Evolutionary conservation across 768 basidiomycete genomes (phyloP).

Genomic region (Serendipita vermifera): DNA sequence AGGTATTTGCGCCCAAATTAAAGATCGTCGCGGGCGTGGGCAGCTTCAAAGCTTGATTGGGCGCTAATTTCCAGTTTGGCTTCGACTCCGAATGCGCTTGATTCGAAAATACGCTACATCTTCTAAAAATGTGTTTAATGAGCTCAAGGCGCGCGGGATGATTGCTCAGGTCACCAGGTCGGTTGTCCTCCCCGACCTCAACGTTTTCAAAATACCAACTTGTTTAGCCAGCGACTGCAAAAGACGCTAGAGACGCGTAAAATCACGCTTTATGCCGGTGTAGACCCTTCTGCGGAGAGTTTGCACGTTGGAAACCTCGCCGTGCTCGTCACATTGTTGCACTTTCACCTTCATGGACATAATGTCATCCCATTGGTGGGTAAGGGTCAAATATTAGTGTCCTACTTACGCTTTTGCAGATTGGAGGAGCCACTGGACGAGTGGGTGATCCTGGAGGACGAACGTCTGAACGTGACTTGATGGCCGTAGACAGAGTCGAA

Average conservation of each 20-base stretch:
- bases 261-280: slow-evolving; percentile 61
- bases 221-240: background rate
- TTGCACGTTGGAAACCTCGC: slow-evolving; percentile 91
- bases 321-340: slow-evolving; percentile 73
- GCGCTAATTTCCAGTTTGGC: background rate
- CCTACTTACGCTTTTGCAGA: slow-evolving; percentile 34
- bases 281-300: slow-evolving; percentile 84
- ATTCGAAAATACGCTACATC: background rate
- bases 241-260: background rate
- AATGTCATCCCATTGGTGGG: slow-evolving; percentile 70
- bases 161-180: background rate
- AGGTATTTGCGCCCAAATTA: too few species aligned
- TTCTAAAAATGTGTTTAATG: background rate
- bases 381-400: slow-evolving; percentile 4
- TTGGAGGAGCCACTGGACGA: slow-evolving; percentile 92
- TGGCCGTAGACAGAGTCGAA: slow-evolving; percentile 45
- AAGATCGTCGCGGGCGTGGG: background rate
- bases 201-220: background rate
- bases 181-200: background rate
- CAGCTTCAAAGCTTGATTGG: background rate
- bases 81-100: slow-evolving; percentile 3
- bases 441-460: slow-evolving; percentile 95
- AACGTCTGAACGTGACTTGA: slow-evolving; percentile 59
- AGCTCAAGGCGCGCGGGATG: slow-evolving; percentile 2
- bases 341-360: slow-evolving; percentile 82